These are phyloP conservation scores for Picea glauca DNA, from an alignment of 75 land plant species.

Conservation along the genomic window DNA sequence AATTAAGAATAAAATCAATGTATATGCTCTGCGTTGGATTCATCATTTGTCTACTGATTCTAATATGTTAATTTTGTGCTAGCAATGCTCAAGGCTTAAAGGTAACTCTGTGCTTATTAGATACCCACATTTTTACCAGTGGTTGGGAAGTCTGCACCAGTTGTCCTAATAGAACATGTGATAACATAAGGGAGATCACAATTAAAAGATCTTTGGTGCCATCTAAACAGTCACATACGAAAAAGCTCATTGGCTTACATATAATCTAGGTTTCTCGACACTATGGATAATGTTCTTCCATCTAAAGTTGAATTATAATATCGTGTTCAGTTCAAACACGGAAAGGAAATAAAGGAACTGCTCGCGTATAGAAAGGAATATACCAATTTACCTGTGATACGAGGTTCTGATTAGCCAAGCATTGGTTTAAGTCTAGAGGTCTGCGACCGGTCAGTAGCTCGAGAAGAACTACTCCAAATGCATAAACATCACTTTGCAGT, in stretches of 20 bases:
- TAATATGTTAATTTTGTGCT: not conserved
- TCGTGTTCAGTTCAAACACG: not conserved
- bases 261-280: no score
- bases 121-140: no score
- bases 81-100: no score
- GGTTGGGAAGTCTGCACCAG: no score
- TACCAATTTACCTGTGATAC: slow-evolving; percentile 54
- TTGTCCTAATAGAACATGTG: no score
- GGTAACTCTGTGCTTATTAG: no score
- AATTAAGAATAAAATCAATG: no score
- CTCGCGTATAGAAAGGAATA: not conserved
- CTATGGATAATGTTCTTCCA: no score
- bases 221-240: no score
- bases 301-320: not conserved
- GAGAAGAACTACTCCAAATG: slow-evolving; percentile 83
- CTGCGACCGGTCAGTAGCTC: slow-evolving; percentile 85
- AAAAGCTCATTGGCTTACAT: no score
- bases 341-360: not conserved
- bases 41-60: not conserved
- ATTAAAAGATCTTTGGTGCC: no score
- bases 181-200: no score
- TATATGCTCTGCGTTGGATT: not conserved
- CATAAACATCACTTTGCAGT: slow-evolving; percentile 85
- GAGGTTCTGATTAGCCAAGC: slow-evolving; percentile 68
- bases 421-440: slow-evolving; percentile 69